Evolutionary conservation across 306 rosid genomes (phyloP).

Genomic region (Prunus davidiana): DNA sequence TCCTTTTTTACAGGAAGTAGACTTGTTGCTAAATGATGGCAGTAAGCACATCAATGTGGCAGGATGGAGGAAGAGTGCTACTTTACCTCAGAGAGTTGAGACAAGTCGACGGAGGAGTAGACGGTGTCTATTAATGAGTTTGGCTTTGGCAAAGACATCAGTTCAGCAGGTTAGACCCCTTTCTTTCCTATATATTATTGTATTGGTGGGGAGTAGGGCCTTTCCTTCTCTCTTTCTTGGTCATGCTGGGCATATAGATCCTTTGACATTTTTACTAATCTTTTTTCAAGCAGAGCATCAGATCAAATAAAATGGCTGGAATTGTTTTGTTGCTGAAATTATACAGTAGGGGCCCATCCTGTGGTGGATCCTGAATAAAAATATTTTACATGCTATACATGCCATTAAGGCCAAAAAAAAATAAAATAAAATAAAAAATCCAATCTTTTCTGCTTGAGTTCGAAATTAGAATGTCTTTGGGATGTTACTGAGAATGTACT

Average conservation of each 20-base stretch:
- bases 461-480: background rate
- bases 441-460: slow-evolving; percentile 21
- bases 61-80: slow-evolving; percentile 86
- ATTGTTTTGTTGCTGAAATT: background rate
- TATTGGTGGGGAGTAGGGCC: background rate
- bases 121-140: slow-evolving; percentile 91
- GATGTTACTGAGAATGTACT: slow-evolving; percentile 20
- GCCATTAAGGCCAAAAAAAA: background rate
- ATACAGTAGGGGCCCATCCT: background rate
- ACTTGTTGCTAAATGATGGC: slow-evolving; percentile 93
- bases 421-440: background rate
- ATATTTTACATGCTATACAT: slow-evolving; percentile 8
- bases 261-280: background rate
- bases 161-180: slow-evolving; percentile 61
- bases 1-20: slow-evolving; percentile 76
- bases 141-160: slow-evolving; percentile 93
- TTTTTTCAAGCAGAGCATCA: background rate
- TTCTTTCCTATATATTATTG: background rate
- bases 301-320: background rate
- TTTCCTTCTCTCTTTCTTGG: slow-evolving; percentile 22
- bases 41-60: slow-evolving; percentile 91
- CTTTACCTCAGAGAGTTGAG: slow-evolving; percentile 85
- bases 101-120: slow-evolving; percentile 94
- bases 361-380: slow-evolving; percentile 20
- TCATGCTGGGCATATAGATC: background rate